Conservation (phyloP, 2,329 filamentous ascomycete species). For the Chaetomiaceae sp. region DNA sequence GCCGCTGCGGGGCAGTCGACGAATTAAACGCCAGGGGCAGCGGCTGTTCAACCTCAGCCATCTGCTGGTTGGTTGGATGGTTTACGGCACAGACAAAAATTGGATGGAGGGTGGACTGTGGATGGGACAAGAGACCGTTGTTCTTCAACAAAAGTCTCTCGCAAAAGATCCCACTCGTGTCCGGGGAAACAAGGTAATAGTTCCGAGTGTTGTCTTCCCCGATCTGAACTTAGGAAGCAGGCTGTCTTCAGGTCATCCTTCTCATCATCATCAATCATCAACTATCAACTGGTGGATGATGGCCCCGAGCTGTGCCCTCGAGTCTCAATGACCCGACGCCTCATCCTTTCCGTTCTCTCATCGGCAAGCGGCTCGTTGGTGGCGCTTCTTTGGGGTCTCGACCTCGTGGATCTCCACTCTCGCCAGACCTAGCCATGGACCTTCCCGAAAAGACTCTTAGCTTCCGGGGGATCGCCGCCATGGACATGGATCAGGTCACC, state of each 20-base stretch:
- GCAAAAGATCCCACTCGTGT: too few species aligned
- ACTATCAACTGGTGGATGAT: too few species aligned
- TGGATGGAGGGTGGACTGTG: too few species aligned
- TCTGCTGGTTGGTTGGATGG: constrained; percentile 17
- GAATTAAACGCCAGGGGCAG: constrained; percentile 15
- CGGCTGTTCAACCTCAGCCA: constrained; percentile 18
- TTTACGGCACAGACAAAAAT: constrained; percentile 8
- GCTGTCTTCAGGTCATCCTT: too few species aligned
- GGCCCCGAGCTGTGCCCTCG: too few species aligned
- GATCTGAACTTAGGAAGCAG: not conserved
- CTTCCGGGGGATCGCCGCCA: constrained; percentile 11
- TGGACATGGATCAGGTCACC: constrained; percentile 1
- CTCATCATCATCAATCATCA: not conserved
- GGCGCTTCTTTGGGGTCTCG: constrained; percentile 8
- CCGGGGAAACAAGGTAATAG: too few species aligned
- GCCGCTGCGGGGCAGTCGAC: constrained; percentile 8
- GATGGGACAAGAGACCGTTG: too few species aligned
- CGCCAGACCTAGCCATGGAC: not conserved
- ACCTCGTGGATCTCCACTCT: constrained; percentile 1
- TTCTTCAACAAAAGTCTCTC: too few species aligned
- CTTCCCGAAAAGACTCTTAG: not conserved
- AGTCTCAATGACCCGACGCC: too few species aligned
- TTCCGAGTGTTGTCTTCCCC: not conserved
- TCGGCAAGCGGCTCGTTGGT: not conserved
- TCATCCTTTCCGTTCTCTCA: too few species aligned